These are phyloP conservation scores for Asterophora lycoperdoides DNA, from an alignment of 768 basidiomycete genomes.

Conservation along the genomic window DNA sequence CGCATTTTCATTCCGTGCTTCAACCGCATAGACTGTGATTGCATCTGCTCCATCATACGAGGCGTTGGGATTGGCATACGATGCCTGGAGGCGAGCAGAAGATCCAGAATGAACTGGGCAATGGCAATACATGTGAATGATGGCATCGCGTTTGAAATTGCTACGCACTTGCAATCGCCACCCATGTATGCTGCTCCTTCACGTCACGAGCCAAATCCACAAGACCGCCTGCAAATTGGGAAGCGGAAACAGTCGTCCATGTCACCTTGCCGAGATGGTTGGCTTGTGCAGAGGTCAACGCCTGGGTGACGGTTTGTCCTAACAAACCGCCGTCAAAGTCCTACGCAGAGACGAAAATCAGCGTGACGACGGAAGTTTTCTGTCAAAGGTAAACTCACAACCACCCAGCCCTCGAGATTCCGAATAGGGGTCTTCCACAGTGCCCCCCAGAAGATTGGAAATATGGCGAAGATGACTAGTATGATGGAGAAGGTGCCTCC, in stretches of 20 bases:
- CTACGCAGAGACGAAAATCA: constrained; percentile 24
- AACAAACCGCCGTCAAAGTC: constrained; percentile 58
- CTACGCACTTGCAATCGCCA: constrained; percentile 46
- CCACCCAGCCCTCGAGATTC: constrained; percentile 51
- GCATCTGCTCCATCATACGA: constrained; percentile 46
- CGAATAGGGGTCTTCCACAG: constrained; percentile 41
- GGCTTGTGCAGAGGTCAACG: constrained; percentile 25
- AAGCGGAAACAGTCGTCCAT: constrained; percentile 42
- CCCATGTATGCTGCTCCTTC: constrained; percentile 50
- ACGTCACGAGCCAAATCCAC: constrained; percentile 41
- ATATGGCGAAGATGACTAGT: constrained; percentile 42
- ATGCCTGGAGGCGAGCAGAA: constrained; percentile 30
- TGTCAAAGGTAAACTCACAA: constrained; percentile 34
- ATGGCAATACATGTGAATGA: background rate
- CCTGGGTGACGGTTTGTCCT: constrained; percentile 41
- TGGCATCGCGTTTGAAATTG: background rate
- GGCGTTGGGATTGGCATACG: constrained; percentile 36
- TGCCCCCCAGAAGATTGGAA: constrained; percentile 54
- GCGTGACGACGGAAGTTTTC: background rate
- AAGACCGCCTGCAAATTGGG: constrained; percentile 42
- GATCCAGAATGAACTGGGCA: constrained; percentile 38
- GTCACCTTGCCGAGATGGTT: constrained; percentile 30
- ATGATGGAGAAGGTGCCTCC: constrained; percentile 32
- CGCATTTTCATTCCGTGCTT: constrained; percentile 55
- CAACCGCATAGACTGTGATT: constrained; percentile 42